Percentiles rank a stretch among this genome's conserved stretches.
These are phyloP conservation scores for Pleurotus tuber-regium DNA, from an alignment of 768 basidiomycete species.

Conservation along the genomic window DNA sequence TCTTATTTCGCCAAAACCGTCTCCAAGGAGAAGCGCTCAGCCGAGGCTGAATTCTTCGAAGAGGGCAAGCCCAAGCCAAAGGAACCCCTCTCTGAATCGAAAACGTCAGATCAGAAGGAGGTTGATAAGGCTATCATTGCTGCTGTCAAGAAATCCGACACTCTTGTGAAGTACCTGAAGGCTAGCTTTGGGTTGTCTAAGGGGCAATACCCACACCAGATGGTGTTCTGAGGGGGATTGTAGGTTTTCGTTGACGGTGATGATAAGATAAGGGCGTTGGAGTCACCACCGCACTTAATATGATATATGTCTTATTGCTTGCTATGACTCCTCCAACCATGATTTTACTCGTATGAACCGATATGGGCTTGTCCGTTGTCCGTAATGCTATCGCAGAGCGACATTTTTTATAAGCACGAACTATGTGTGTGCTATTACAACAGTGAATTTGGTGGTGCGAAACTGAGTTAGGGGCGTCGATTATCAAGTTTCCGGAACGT, in stretches of 20 bases:
- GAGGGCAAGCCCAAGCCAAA: slow-evolving; percentile 91
- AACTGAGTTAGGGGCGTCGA: no score
- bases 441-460: not conserved
- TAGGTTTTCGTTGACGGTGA: slow-evolving; percentile 14
- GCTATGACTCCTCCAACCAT: slow-evolving; percentile 9
- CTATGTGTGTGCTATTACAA: not conserved
- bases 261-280: slow-evolving; percentile 15
- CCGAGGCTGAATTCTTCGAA: slow-evolving; percentile 97
- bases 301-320: slow-evolving; percentile 16
- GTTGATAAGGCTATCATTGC: slow-evolving; percentile 77
- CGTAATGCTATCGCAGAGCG: not conserved
- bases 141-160: slow-evolving; percentile 87
- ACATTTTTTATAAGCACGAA: not conserved
- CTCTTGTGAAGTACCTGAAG: slow-evolving; percentile 90
- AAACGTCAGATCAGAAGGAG: slow-evolving; percentile 88
- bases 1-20: slow-evolving; percentile 87
- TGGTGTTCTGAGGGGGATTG: slow-evolving; percentile 68
- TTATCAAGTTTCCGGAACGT: not conserved
- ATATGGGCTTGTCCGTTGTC: slow-evolving; percentile 7
- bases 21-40: slow-evolving; percentile 67
- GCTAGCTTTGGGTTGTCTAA: slow-evolving; percentile 93
- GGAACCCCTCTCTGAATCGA: slow-evolving; percentile 81
- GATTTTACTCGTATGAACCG: slow-evolving; percentile 4
- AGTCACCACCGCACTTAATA: slow-evolving; percentile 14
- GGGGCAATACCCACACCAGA: slow-evolving; percentile 94